phyloP scores from a whole-genome alignment of 2,329 filamentous ascomycete genomes.

The Alternaria burnsii region DNA sequence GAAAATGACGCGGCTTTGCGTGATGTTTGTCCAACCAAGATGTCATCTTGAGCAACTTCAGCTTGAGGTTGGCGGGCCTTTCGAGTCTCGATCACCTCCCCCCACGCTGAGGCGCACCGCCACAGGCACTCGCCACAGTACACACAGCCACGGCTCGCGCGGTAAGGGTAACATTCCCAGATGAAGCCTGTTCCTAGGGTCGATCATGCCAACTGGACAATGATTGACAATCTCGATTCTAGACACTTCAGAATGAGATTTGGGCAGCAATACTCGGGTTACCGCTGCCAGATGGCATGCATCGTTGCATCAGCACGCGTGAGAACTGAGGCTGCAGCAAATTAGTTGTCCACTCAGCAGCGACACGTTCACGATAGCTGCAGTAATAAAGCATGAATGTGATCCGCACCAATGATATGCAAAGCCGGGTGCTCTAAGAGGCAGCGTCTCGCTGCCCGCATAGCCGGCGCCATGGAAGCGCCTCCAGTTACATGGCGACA shows the following conservation, averaged over 20 bases:
- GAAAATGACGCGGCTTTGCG: constrained; percentile 5
- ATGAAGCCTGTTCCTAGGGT: constrained; percentile 4
- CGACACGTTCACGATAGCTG: constrained; percentile 44
- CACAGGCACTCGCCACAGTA: constrained; percentile 6
- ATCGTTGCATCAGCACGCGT: constrained; percentile 37
- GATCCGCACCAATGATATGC: constrained; percentile 14
- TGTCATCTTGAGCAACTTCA: background rate
- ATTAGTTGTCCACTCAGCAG: constrained; percentile 36
- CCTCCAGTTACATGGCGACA: constrained; percentile 45
- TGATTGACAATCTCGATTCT: constrained; percentile 1
- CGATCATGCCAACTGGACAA: constrained; percentile 18
- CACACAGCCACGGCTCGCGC: constrained; percentile 10
- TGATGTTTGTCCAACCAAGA: background rate
- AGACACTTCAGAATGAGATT: constrained; percentile 9
- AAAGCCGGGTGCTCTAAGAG: constrained; percentile 1
- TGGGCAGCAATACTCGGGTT: constrained; percentile 36
- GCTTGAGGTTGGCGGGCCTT: background rate
- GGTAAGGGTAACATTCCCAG: constrained; percentile 8
- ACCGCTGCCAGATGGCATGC: constrained; percentile 30
- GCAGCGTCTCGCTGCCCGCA: constrained; percentile 48
- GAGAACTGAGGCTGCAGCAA: constrained; percentile 24
- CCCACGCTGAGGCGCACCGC: constrained; percentile 7
- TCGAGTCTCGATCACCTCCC: background rate
- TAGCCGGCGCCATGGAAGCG: constrained; percentile 33
- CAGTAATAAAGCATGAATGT: constrained; percentile 22